Conservation (phyloP, 2,329 filamentous ascomycete species). For the Plectosphaerella plurivora region DNA sequence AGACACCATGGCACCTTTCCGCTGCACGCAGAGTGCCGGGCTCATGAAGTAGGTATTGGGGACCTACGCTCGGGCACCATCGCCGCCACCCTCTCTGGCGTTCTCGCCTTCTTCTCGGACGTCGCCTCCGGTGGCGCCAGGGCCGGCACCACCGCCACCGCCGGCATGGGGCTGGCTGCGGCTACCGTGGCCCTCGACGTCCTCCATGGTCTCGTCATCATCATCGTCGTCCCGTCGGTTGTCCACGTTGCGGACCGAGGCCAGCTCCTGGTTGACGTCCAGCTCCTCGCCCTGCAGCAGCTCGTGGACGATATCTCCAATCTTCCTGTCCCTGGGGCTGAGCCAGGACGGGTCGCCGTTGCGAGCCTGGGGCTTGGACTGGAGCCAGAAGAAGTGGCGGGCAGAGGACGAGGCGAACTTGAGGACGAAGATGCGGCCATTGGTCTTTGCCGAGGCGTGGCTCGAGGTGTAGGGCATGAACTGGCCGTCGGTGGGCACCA, state of each 20-base stretch:
- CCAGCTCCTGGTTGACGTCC: conserved; percentile 69
- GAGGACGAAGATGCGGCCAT: conserved; percentile 87
- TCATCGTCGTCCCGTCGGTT: conserved; percentile 45
- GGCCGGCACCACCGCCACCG: conserved; percentile 74
- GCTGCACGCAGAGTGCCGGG: background rate
- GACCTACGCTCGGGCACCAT: conserved; percentile 99
- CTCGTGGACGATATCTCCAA: conserved; percentile 80
- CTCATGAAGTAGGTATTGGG: background rate
- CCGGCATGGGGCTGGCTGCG: conserved; percentile 52
- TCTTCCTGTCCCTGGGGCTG: conserved; percentile 79
- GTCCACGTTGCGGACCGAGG: conserved; percentile 50
- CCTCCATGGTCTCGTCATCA: conserved; percentile 74
- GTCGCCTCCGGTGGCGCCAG: conserved; percentile 86
- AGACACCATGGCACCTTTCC: background rate
- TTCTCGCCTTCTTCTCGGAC: conserved; percentile 84
- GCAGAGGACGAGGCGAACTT: conserved; percentile 92
- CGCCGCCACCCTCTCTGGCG: conserved; percentile 86
- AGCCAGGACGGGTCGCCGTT: conserved; percentile 70
- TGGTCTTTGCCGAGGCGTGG: conserved; percentile 60
- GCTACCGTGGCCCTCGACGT: conserved; percentile 63
- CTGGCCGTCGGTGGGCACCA: conserved; percentile 84
- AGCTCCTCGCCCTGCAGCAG: conserved; percentile 87
- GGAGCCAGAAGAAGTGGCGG: conserved; percentile 92
- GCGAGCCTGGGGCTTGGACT: conserved; percentile 76
- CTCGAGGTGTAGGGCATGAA: conserved; percentile 71